Evolutionary conservation across 306 rosid genomes (phyloP), one percentile per base, ranked within the genome.

Genomic region (Calophaca sinica): DNA sequence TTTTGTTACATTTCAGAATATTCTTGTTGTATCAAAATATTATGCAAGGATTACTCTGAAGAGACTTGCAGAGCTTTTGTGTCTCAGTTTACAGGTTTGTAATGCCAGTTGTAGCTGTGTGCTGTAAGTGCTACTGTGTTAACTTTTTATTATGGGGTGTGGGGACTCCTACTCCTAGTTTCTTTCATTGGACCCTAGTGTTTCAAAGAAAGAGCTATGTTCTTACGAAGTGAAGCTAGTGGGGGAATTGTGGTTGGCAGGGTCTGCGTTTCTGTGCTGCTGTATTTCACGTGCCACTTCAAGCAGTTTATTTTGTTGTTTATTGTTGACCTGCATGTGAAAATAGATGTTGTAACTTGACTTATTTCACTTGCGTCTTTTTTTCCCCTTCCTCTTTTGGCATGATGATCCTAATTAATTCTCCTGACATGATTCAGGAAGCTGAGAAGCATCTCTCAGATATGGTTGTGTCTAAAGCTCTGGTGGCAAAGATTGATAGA

Each of bases 401-500:
- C 55, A 3, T 52, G 77, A 52, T 12, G 36, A 36, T 53, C 11
- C 62, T 77, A 14, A 58, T 67, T 48, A 33, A 67, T 68, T 54
- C 20, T 42, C 50, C 14, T 44, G 7, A 26, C 39, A 38, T 36
- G 68, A 54, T 71, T 62, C 82, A 94, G 99, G 99, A 94, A 68
- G 96, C 96, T 12, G 97, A 94, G 93, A 94, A 89, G 82, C 96
- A 94, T 84, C 93, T 94, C 39, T 94, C 99, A 7, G 99, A 92
- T 9, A 94, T 94, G 99, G 99, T 94, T 31, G 99, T 94, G 81
- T 90, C 99, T 29, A 94, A 94, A 88, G 97, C 97, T 2, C 65
- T 94, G 59, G 84, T 92, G 33, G 96, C 97, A 2, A 94, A 94
- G 86, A 92, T 94, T 69, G 99, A 94, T 75, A 85, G 99, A 80